Percentiles rank a stretch among this genome's conserved stretches.
Evolutionary conservation across 371 early-diverging fungal genomes (phyloP).

Genomic region (Quaeritorhiza haematococci): DNA sequence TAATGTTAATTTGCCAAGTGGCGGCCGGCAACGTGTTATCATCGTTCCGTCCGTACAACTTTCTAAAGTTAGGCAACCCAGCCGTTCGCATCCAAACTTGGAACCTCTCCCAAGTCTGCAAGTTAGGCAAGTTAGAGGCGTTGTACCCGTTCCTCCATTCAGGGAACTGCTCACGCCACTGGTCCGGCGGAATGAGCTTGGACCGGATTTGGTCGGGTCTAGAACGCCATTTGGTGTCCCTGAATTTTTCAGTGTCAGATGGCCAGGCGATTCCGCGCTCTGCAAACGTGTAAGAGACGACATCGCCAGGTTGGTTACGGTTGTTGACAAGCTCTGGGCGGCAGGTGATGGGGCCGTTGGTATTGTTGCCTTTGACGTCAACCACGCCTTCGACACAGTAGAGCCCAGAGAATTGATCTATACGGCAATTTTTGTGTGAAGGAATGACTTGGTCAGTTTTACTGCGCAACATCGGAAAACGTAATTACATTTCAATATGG

Average conservation of each 20-base stretch:
- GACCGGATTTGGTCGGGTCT: slow-evolving; percentile 8
- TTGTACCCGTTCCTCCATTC: slow-evolving; percentile 40
- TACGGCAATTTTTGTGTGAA: background rate
- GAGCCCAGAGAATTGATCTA: too few relatives aligned
- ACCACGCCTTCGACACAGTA: too few relatives aligned
- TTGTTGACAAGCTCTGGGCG: background rate
- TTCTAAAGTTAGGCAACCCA: slow-evolving; percentile 93
- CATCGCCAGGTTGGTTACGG: background rate
- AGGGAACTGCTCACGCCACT: slow-evolving; percentile 34
- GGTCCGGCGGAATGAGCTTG: slow-evolving; percentile 39
- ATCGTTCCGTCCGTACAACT: slow-evolving; percentile 82
- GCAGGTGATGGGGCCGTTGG: slow-evolving; percentile 3
- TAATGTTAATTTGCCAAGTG: slow-evolving; percentile 29
- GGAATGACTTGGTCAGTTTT: too few relatives aligned
- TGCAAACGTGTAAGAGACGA: slow-evolving; percentile 16
- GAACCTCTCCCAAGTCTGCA: slow-evolving; percentile 70
- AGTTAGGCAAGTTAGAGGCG: slow-evolving; percentile 65
- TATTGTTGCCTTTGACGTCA: too few relatives aligned
- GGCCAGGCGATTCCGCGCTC: slow-evolving; percentile 80
- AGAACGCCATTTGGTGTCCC: slow-evolving; percentile 2
- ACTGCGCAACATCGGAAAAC: too few relatives aligned
- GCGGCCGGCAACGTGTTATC: slow-evolving; percentile 22
- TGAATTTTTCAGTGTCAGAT: slow-evolving; percentile 54
- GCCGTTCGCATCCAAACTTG: slow-evolving; percentile 99
- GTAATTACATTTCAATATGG: too few relatives aligned